phyloP scores from a whole-genome alignment of 2,329 filamentous ascomycete species.

The Volutella citrinella region DNA sequence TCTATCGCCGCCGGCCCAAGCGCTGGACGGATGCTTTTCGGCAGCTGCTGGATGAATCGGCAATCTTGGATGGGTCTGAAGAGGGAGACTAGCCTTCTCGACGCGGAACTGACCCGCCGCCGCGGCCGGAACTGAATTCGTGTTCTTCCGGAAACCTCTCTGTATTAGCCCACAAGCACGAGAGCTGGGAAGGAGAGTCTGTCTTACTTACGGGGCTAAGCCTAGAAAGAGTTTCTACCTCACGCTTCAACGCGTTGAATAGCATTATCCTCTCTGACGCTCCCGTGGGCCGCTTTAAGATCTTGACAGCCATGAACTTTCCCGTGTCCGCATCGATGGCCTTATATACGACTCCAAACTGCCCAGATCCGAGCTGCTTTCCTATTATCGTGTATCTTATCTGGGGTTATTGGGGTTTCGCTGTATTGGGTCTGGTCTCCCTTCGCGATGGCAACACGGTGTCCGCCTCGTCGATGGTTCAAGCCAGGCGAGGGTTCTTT shows the following conservation, averaged over 20 bases:
- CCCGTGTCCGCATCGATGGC: not conserved
- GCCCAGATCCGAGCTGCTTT: not conserved
- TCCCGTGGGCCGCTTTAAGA: not conserved
- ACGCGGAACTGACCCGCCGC: too few relatives aligned
- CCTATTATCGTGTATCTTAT: not conserved
- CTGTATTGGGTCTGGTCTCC: not conserved
- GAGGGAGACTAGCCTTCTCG: too few relatives aligned
- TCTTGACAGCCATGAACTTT: slow-evolving; percentile 2
- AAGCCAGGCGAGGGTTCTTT: not conserved
- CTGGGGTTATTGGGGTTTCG: not conserved
- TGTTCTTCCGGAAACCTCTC: too few relatives aligned
- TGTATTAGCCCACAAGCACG: too few relatives aligned
- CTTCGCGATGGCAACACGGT: not conserved
- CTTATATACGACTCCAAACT: not conserved
- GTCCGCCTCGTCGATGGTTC: not conserved
- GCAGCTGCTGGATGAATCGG: too few relatives aligned
- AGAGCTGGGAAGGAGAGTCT: too few relatives aligned
- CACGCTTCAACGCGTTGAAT: not conserved
- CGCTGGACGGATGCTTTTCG: too few relatives aligned
- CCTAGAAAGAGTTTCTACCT: too few relatives aligned
- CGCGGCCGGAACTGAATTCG: too few relatives aligned
- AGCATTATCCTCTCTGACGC: not conserved
- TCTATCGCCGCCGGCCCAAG: too few relatives aligned
- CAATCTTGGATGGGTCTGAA: too few relatives aligned
- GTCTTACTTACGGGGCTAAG: too few relatives aligned